Base-by-base conservation (phyloP, 345 rosid genomes). In the Citrus inodora region DNA sequence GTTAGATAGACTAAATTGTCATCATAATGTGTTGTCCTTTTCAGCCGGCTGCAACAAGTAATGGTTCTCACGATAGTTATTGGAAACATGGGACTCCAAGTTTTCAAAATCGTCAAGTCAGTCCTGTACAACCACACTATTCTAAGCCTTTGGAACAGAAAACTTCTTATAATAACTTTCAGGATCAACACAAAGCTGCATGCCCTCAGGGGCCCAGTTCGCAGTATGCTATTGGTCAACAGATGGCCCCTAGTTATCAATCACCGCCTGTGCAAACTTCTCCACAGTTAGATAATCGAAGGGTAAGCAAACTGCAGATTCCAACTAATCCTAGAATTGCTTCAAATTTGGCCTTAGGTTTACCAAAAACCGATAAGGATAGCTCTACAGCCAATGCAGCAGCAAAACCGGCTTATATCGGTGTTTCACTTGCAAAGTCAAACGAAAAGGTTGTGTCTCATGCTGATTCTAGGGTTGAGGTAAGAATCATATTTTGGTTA, bases 271-370 rank as follows among this genome's bases (percentile, higher is more conserved):
- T 78, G 75, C 96, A 86, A 82, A 82, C 87, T n/a, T 38, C 83
- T 71, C 87, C 87, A 30, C 70, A 91, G 62, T 71, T 84, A 51
- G 96, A 91, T 82, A 71, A 91, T 8, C 90, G 82, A 84, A 92
- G 92, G 85, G 90, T 84, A 85, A 90, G 89, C 91, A 93, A 89
- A 85, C 75, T 97, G 82, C 98, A 97, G 90, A 93, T 97, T 82
- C 98, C 91, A 73, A 94, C 98, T 84, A 97, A 97, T 86, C 99
- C 98, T 79, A 92, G 96, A 87, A 93, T 94, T 86, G 98, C 94
- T 82, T 90, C 99, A 79, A 93, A 93, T 87, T 86, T 94, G 88
- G 91, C 90, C 68, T 75, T 87, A 80, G 94, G 94, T 80, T 84
- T 87, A 62, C 80, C 89, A 60, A 97, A 94, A 88, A 76, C 86